A percentile compares a stretch with the other conserved stretches of the same genome.
Conservation (phyloP, 2,329 filamentous ascomycete genomes). For the Diplodia mutila region DNA sequence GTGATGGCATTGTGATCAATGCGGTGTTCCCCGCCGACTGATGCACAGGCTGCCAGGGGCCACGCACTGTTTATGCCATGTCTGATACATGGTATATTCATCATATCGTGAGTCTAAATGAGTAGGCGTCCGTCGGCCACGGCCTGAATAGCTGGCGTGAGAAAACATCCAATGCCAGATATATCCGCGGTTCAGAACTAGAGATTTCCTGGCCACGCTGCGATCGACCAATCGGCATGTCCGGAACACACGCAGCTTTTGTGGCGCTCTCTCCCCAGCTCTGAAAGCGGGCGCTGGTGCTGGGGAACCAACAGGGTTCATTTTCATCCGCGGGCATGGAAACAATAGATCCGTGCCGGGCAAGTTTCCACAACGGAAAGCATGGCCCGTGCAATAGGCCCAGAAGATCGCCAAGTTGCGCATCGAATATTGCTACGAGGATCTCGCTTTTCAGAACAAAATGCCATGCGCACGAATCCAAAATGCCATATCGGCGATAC, state of each 20-base stretch:
- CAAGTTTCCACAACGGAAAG: background rate
- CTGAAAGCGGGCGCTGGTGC: background rate
- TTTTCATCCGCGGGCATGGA: background rate
- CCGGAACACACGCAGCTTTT: background rate
- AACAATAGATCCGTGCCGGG: background rate
- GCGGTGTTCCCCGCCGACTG: background rate
- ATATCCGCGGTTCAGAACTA: background rate
- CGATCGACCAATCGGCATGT: slow-evolving; percentile 4
- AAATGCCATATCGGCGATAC: slow-evolving; percentile 24
- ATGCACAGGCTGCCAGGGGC: background rate
- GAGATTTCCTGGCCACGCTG: background rate
- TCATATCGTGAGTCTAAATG: no score
- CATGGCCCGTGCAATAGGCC: slow-evolving; percentile 6
- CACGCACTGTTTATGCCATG: background rate
- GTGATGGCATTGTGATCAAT: background rate
- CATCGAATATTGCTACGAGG: slow-evolving; percentile 23
- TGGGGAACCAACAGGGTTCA: background rate
- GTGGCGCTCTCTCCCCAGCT: background rate
- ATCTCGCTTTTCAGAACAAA: slow-evolving; percentile 25
- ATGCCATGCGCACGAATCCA: slow-evolving; percentile 15
- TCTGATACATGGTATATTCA: background rate
- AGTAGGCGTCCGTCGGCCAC: background rate
- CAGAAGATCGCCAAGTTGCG: slow-evolving; percentile 20
- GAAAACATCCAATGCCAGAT: no score
- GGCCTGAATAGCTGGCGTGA: background rate